A percentile compares a stretch with the other conserved stretches of the same genome.
Evolutionary conservation across 768 basidiomycete species (phyloP).

Genomic region (Gloeopeniophorella convolvens): DNA sequence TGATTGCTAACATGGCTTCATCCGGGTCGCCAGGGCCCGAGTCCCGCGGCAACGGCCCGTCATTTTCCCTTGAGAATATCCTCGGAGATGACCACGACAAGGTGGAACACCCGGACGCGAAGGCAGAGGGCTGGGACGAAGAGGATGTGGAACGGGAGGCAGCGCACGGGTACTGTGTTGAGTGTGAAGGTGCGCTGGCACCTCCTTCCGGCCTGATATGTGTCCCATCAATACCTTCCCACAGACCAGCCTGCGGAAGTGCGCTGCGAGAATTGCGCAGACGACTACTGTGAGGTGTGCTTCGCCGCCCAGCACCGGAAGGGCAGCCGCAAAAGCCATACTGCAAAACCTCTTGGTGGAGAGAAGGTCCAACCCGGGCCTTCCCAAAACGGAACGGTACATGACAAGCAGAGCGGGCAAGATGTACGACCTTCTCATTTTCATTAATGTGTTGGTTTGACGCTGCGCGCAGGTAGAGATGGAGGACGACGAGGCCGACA

Average conservation of each 20-base stretch:
- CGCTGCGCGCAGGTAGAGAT: slow-evolving; percentile 30
- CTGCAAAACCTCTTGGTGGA: slow-evolving; percentile 39
- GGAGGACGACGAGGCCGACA: slow-evolving; percentile 33
- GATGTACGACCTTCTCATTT: slow-evolving; percentile 11
- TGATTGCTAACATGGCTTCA: slow-evolving; percentile 4
- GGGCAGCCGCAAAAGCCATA: slow-evolving; percentile 65
- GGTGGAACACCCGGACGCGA: slow-evolving; percentile 49
- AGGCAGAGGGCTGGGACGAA: slow-evolving; percentile 59
- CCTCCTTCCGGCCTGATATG: not conserved
- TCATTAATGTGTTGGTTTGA: slow-evolving; percentile 21
- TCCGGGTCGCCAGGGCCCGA: slow-evolving; percentile 6
- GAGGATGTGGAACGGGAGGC: slow-evolving; percentile 41
- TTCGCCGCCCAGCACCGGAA: slow-evolving; percentile 81
- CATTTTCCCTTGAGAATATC: slow-evolving; percentile 65
- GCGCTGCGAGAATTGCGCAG: slow-evolving; percentile 62
- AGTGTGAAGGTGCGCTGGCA: slow-evolving; percentile 70
- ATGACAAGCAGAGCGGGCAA: slow-evolving; percentile 23
- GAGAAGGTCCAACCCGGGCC: slow-evolving; percentile 20
- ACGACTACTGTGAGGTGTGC: slow-evolving; percentile 80
- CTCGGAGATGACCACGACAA: slow-evolving; percentile 56
- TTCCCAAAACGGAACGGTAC: slow-evolving; percentile 16
- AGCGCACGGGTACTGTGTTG: slow-evolving; percentile 66
- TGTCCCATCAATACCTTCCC: not conserved
- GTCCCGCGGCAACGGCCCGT: slow-evolving; percentile 8
- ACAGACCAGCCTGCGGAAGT: slow-evolving; percentile 80